Conservation (phyloP, 2,329 filamentous ascomycete genomes). For the Xylariales sp. region DNA sequence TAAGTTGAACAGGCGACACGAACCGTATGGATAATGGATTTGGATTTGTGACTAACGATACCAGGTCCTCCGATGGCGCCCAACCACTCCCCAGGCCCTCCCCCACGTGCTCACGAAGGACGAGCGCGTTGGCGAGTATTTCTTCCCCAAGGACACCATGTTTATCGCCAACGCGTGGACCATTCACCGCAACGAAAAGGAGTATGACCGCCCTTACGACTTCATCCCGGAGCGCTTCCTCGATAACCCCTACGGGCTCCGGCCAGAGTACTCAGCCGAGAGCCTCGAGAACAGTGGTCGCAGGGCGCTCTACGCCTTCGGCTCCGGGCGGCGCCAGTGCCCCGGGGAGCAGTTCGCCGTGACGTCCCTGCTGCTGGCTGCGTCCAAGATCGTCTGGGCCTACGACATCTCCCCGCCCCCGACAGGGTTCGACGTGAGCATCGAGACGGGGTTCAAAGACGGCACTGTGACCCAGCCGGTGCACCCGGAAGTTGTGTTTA, state of each 20-base stretch:
- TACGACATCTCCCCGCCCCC: constrained; percentile 1
- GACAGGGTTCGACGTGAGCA: constrained; percentile 1
- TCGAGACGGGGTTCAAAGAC: constrained; percentile 4
- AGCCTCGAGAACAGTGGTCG: constrained; percentile 6
- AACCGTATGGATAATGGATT: neutral
- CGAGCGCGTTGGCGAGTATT: constrained; percentile 11
- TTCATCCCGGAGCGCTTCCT: constrained; percentile 13
- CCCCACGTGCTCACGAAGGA: constrained; percentile 12
- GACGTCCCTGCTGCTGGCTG: constrained; percentile 5
- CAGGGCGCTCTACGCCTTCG: constrained; percentile 4
- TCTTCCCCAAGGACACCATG: constrained; percentile 10
- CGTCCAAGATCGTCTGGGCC: constrained; percentile 7
- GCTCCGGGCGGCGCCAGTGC: constrained; percentile 5
- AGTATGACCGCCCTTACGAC: constrained; percentile 11
- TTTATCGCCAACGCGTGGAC: constrained; percentile 12
- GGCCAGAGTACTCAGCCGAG: constrained; percentile 5
- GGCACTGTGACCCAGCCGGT: constrained; percentile 3
- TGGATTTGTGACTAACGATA: neutral
- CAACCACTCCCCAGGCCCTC: constrained; percentile 9
- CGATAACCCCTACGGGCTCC: constrained; percentile 9
- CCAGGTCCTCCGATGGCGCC: constrained; percentile 14
- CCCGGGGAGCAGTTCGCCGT: constrained; percentile 6
- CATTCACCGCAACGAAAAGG: constrained; percentile 11
- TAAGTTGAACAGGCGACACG: neutral
- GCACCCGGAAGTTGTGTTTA: constrained; percentile 2